Conservation (phyloP, 768 basidiomycete genomes). For the Tylopilus intermedius region DNA sequence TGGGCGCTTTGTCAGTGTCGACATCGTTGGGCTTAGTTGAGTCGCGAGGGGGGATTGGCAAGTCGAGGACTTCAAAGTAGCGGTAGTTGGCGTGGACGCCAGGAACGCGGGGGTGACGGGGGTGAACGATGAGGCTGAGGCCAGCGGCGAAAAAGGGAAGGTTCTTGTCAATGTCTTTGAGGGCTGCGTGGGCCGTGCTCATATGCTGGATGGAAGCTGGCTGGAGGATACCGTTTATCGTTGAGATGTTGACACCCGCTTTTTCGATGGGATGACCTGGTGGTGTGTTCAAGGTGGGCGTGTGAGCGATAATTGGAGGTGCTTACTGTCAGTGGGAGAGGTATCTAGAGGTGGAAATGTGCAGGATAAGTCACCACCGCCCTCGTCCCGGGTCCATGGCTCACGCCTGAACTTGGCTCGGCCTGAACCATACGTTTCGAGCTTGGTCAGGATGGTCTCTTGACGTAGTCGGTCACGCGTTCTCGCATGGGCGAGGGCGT, state of each 20-base stretch:
- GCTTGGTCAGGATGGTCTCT: conserved; percentile 17
- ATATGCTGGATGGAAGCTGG: conserved; percentile 20
- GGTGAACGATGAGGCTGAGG: conserved; percentile 22
- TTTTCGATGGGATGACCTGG: conserved; percentile 22
- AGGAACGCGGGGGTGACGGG: conserved; percentile 20
- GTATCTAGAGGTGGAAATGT: conserved; percentile 11
- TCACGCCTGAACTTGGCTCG: conserved; percentile 14
- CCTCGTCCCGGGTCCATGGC: conserved; percentile 14
- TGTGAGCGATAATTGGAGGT: background rate
- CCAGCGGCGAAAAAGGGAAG: conserved; percentile 17
- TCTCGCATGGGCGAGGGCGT: conserved; percentile 9
- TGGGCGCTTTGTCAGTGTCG: background rate
- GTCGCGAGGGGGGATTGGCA: background rate
- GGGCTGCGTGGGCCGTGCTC: conserved; percentile 18
- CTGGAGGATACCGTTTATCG: conserved; percentile 16
- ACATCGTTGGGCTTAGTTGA: background rate
- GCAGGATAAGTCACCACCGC: conserved; percentile 17
- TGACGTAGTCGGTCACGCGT: conserved; percentile 14
- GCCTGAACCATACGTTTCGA: conserved; percentile 14
- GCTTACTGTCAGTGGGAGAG: background rate
- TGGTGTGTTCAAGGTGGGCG: background rate
- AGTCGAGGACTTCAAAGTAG: conserved; percentile 23
- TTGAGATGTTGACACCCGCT: conserved; percentile 18
- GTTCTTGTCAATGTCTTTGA: conserved; percentile 10
- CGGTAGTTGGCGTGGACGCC: conserved; percentile 24